Percentiles rank a stretch among this genome's conserved stretches.
Conservation (phyloP, 768 basidiomycete genomes). For the Kwoniella botswanensis region DNA sequence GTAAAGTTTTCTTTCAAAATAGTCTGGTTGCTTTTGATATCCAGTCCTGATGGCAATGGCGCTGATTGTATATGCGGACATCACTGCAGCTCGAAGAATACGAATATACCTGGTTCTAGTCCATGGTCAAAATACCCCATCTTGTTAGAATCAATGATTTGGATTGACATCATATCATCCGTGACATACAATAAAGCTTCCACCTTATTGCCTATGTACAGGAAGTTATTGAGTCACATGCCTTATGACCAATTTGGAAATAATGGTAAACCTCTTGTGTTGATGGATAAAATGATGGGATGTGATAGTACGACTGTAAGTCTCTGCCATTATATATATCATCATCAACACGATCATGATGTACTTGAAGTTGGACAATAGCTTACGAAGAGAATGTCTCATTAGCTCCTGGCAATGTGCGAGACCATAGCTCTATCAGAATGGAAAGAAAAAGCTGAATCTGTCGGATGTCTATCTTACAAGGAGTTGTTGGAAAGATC, state of each 20-base stretch:
- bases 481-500: constrained; percentile 27
- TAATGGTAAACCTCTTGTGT: constrained; percentile 3
- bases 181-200: constrained; percentile 29
- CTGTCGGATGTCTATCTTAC: constrained; percentile 22
- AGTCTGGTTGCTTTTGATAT: too few relatives aligned
- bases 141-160: constrained; percentile 27
- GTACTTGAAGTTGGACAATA: not conserved
- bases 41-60: too few relatives aligned
- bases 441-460: constrained; percentile 27
- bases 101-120: constrained; percentile 8
- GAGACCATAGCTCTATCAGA: constrained; percentile 31
- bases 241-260: not conserved
- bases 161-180: constrained; percentile 35
- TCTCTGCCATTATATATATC: not conserved
- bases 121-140: constrained; percentile 24
- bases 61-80: too few relatives aligned
- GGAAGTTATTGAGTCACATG: constrained; percentile 18
- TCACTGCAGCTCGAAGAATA: constrained; percentile 1
- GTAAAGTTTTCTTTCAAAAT: not conserved
- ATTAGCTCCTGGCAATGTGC: constrained; percentile 28
- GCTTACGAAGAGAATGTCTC: not conserved
- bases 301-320: constrained; percentile 38
- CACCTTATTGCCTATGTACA: constrained; percentile 21
- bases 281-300: constrained; percentile 32
- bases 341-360: not conserved